These are phyloP conservation scores for Seiridium cupressi DNA, from an alignment of 2,329 filamentous ascomycete species.

Conservation along the genomic window DNA sequence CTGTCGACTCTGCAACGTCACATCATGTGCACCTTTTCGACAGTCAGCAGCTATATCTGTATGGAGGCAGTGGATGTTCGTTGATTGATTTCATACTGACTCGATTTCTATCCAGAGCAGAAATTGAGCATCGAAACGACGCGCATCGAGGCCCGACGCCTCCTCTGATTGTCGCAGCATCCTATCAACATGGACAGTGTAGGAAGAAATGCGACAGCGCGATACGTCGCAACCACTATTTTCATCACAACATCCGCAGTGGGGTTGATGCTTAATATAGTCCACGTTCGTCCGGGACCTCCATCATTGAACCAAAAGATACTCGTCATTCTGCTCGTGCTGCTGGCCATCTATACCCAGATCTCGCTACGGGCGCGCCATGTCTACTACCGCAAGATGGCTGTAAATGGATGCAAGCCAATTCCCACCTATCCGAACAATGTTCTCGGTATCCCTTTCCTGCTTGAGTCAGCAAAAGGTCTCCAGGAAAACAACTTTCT, in stretches of 20 bases:
- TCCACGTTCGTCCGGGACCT: conserved; percentile 11
- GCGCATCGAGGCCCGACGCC: too few species aligned
- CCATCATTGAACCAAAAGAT: conserved; percentile 4
- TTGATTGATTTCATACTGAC: too few species aligned
- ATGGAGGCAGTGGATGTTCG: too few species aligned
- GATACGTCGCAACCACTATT: too few species aligned
- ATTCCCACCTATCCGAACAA: conserved; percentile 18
- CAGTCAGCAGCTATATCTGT: too few species aligned
- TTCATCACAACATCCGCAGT: neutral
- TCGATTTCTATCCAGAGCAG: too few species aligned
- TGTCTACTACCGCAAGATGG: conserved; percentile 16
- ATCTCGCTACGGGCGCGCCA: conserved; percentile 14
- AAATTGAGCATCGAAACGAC: too few species aligned
- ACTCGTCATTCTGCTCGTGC: conserved; percentile 7
- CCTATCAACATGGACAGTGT: too few species aligned
- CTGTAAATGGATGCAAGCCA: conserved; percentile 16
- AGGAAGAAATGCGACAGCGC: too few species aligned
- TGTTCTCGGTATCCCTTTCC: conserved; percentile 20
- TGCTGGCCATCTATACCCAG: conserved; percentile 15
- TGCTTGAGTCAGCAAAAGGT: conserved; percentile 15
- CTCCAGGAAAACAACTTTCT: conserved; percentile 19
- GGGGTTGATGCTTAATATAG: conserved; percentile 11
- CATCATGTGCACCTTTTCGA: too few species aligned
- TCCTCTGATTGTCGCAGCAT: too few species aligned
- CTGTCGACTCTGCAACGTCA: too few species aligned